Evolutionary conservation across 176 grass and related monocot species (phyloP).

Genomic region (Cymbopogon citratus): DNA sequence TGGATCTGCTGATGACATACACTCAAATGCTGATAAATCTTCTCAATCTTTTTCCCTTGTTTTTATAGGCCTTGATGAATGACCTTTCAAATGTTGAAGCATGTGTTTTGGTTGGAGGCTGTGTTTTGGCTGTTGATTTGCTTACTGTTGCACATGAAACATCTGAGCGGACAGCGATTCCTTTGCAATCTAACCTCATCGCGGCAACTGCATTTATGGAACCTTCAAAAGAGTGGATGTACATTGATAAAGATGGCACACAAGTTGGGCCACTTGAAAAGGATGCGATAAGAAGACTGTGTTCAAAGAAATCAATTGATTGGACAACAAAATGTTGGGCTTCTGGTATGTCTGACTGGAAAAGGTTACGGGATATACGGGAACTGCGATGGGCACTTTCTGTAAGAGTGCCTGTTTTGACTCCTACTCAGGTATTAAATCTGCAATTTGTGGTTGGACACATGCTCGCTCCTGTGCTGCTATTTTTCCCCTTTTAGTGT

Average conservation of each 20-base stretch:
- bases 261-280: constrained; percentile 89
- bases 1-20: not conserved
- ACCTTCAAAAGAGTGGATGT: constrained; percentile 97
- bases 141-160: constrained; percentile 79
- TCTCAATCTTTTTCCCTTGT: constrained; percentile 6
- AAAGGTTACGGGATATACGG: constrained; percentile 87
- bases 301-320: constrained; percentile 90
- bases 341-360: constrained; percentile 93
- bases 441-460: constrained; percentile 14
- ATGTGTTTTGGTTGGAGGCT: constrained; percentile 90
- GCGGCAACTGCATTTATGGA: constrained; percentile 94
- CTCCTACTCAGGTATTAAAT: constrained; percentile 74
- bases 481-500: not conserved
- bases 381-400: constrained; percentile 92
- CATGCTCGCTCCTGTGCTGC: not conserved
- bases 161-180: constrained; percentile 91
- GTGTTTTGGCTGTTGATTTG: constrained; percentile 91
- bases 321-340: constrained; percentile 97
- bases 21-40: constrained; percentile 35
- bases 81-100: constrained; percentile 96
- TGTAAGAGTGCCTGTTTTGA: constrained; percentile 78
- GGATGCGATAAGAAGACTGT: constrained; percentile 88
- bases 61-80: constrained; percentile 81
- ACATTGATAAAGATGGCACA: constrained; percentile 83
- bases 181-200: constrained; percentile 95